Percentiles rank a stretch among this genome's conserved stretches.
Conservation (phyloP, 495 filamentous ascomycete species). For the Podospora tetraspora region DNA sequence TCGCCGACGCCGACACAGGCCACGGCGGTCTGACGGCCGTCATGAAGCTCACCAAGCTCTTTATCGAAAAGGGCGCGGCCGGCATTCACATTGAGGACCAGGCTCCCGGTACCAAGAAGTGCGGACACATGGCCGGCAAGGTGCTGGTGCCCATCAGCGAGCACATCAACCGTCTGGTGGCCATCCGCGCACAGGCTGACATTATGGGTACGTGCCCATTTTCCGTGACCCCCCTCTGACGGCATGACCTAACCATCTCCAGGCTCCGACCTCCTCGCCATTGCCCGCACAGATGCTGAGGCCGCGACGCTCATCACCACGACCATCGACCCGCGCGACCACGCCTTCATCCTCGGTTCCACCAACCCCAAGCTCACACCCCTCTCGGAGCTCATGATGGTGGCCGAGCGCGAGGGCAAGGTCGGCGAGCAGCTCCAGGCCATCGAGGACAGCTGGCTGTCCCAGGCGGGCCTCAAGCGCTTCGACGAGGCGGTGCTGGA, state of each 20-base stretch:
- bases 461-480: conserved; percentile 79
- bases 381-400: conserved; percentile 84
- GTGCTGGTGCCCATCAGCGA: conserved; percentile 95
- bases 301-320: conserved; percentile 95
- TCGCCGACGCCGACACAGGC: conserved; percentile 95
- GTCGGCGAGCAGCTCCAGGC: conserved; percentile 74
- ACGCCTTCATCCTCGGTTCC: conserved; percentile 82
- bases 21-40: conserved; percentile 95
- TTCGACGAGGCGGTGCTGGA: conserved; percentile 87
- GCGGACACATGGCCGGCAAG: conserved; percentile 99
- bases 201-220: conserved; percentile 73
- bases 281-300: conserved; percentile 95
- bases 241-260: conserved; percentile 5
- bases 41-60: conserved; percentile 98
- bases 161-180: conserved; percentile 96
- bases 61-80: conserved; percentile 93
- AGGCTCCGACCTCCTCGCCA: conserved; percentile 78
- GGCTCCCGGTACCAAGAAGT: conserved; percentile 98
- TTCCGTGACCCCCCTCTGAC: neutral
- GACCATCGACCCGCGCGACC: conserved; percentile 91
- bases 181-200: conserved; percentile 94
- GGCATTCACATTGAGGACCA: conserved; percentile 99
- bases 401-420: conserved; percentile 79
- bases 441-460: conserved; percentile 84
- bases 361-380: conserved; percentile 83